Percentiles rank a stretch among this genome's conserved stretches.
phyloP scores from a whole-genome alignment of 2,329 filamentous ascomycete species.

The Colletotrichum cereale region DNA sequence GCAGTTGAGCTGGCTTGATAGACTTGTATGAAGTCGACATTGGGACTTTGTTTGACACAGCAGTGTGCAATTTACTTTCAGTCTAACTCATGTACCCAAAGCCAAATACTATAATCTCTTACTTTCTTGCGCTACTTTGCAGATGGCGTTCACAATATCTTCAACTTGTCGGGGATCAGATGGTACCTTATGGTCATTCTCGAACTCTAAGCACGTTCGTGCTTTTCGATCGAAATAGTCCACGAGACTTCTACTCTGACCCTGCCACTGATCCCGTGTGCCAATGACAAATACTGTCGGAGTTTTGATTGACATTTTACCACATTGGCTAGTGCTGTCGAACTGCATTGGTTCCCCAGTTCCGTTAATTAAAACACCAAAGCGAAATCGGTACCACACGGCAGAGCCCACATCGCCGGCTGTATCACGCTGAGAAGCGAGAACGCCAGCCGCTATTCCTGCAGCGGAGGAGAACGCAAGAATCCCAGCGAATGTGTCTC shows the following conservation, averaged over 20 bases:
- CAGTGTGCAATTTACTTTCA: too few species aligned
- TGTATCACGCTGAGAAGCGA: not conserved
- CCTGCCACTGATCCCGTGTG: conserved; percentile 16
- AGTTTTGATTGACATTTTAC: not conserved
- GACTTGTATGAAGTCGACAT: too few species aligned
- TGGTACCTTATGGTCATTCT: conserved; percentile 23
- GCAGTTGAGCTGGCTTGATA: too few species aligned
- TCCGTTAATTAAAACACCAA: conserved; percentile 16
- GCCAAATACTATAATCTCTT: not conserved
- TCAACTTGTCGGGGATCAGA: conserved; percentile 11
- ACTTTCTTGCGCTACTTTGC: not conserved
- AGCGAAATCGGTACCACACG: conserved; percentile 11
- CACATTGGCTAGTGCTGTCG: too few species aligned
- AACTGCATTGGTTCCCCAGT: too few species aligned
- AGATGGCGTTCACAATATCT: not conserved
- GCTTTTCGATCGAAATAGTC: not conserved
- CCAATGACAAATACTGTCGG: conserved; percentile 8
- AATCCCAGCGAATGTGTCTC: conserved; percentile 11
- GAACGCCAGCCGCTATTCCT: conserved; percentile 9
- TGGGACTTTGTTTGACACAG: too few species aligned
- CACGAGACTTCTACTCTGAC: not conserved
- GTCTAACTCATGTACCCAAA: too few species aligned
- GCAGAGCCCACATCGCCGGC: not conserved
- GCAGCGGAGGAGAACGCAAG: conserved; percentile 19
- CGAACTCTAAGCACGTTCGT: conserved; percentile 5